Evolutionary conservation across 2,329 filamentous ascomycete genomes (phyloP), one percentile per base, ranked within the genome.

Genomic region (Pestalotiopsis sp.): DNA sequence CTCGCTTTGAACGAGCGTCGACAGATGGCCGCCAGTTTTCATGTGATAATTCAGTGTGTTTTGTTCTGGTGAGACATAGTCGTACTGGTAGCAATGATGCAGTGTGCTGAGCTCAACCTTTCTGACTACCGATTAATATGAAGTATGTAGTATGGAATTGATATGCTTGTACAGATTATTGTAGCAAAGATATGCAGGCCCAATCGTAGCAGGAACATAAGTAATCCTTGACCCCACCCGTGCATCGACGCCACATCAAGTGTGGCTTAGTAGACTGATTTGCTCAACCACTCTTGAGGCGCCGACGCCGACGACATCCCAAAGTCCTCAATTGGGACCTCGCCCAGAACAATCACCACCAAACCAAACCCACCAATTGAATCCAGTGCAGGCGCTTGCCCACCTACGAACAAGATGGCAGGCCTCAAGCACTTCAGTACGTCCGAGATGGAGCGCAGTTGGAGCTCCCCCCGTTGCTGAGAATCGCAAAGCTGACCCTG

Each of bases 361-460:
- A 62, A 59, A 65, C 20, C 14, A 31, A 41, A 68, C 65, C 39
- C 56, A 59, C 49, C 68, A 61, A 66, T 38, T 57, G 12, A 58
- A 17, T 13, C 13, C 36, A 75, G 74, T 73, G 68, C 70, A 69
- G 64, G 71, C 72, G 36, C 68, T 65, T 67, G 71, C 71, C 68
- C 69, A 71, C 58, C 41, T 68, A 67, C 68, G 68, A 65, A 76
- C 78, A 82, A 81, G 71, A 84, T 84, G 83, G 83, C 72, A 71
- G 82, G 81, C 75, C 75, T 83, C 68, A 73, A 82, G 70, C 83
- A 85, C 74, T 79, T 78, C 77, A 82, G 83, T 85, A 74, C 63
- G 81, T 71, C n/a, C 27, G 1, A 11, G 38, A 20, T 11, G 31
- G 13, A 25, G 7, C 3, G 12, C 66, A 57, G 72, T 69, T 71